Evolutionary conservation across 1,284 basidiomycete species (phyloP), one percentile per base, ranked within the genome.

Genomic region (Ustilago sp.): DNA sequence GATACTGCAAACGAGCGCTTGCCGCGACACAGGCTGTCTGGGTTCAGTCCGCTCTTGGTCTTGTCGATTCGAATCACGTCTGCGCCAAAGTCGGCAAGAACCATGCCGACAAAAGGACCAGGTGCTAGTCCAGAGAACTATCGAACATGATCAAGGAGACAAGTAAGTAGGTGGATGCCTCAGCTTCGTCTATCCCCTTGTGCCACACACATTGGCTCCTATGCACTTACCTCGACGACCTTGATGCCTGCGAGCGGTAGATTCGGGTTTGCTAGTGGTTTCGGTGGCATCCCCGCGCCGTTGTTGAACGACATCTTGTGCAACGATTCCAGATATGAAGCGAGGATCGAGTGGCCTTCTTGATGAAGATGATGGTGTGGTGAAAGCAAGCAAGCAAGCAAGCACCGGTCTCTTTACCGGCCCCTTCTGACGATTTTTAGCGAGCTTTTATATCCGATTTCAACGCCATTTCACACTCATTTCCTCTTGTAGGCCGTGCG

Each of bases 91-190:
- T 94, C 93, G 8, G 93, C 91, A 39, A 94, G 89, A 51, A 94
- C 86, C 62, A 94, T 89, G 71, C 87, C 92, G 8, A 92, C 90
- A 77, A 92, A 93, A 0, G 93, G 93, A 1, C 90, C 93, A 2
- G 93, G 93, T 6, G 93, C 93, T 15, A 94, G 88, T n/a, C 93
- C 93, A 32, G 91, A 93, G 80, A 94, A 93, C 91, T 94, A 76
- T 50, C 31, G 13, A 13, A 12, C 32, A 17, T 13, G 6, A 11
- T 17, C 9, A 11, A 38, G n/a, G 31, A 19, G 23, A 28, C 23
- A 28, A 28, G 3, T 28, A 28, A 28, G 23, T 28, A 28, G 23
- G 23, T 28, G 23, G 23, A 28, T 28, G 23, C 23, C 23, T 28
- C 23, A 28, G 23, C 23, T 3, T 28, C 23, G 23, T 28, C 23